Percentiles rank a stretch among this genome's conserved stretches.
phyloP scores from a whole-genome alignment of 257 asterid genomes.

The Nicotiana tabacum region DNA sequence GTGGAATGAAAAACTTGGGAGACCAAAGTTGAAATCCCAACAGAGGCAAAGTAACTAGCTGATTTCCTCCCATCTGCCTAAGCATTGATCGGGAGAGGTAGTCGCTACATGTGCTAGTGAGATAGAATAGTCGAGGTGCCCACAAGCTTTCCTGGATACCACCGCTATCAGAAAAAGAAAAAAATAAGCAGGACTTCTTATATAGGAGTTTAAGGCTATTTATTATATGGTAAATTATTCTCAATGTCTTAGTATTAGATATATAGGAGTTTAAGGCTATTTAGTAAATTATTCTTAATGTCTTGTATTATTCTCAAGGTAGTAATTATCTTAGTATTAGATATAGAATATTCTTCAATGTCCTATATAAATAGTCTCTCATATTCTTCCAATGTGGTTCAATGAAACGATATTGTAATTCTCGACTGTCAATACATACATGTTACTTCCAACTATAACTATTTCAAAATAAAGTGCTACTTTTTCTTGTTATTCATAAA shows the following conservation, averaged over 20 bases:
- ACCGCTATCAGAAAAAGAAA: too few relatives aligned
- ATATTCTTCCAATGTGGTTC: too few relatives aligned
- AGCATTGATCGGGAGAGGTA: too few relatives aligned
- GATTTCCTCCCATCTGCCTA: neutral
- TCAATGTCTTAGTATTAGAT: neutral
- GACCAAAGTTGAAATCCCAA: neutral
- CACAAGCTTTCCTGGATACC: neutral
- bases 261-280: neutral
- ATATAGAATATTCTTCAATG: neutral
- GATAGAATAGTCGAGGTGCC: neutral
- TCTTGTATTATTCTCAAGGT: neutral
- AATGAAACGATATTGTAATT: too few relatives aligned
- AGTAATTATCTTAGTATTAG: neutral
- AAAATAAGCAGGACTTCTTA: neutral
- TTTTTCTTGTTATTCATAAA: too few relatives aligned
- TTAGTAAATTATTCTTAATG: too few relatives aligned
- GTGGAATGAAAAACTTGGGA: neutral
- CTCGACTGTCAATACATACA: neutral
- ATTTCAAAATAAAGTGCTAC: neutral
- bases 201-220: neutral
- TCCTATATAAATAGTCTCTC: neutral
- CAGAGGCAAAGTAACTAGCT: neutral
- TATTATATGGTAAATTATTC: neutral
- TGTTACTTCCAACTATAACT: neutral
- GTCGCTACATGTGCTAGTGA: neutral